Percentiles rank a stretch among this genome's conserved stretches.
Evolutionary conservation across 805 yeast genomes (phyloP).

Genomic region (Yarrowia keelungensis): DNA sequence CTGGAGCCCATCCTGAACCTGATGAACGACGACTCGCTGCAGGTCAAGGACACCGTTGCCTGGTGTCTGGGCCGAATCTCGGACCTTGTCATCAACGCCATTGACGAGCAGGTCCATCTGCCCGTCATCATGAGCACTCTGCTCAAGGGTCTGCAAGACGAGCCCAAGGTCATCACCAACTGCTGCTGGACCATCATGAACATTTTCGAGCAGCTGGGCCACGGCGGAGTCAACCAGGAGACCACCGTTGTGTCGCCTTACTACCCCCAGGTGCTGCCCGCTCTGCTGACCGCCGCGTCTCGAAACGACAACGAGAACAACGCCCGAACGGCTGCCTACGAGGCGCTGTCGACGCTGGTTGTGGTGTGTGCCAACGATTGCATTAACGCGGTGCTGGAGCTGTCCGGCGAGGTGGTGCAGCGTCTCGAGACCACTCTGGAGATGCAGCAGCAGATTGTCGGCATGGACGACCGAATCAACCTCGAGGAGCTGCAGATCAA

Average conservation of each 20-base stretch:
- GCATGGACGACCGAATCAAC: conserved; percentile 74
- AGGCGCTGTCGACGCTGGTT: conserved; percentile 85
- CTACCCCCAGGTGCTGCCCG: conserved; percentile 72
- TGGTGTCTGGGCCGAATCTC: conserved; percentile 99
- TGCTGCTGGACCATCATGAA: conserved; percentile 98
- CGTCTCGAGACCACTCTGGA: conserved; percentile 74
- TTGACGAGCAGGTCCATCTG: conserved; percentile 68
- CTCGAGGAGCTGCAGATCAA: conserved; percentile 90
- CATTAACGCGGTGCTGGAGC: conserved; percentile 67
- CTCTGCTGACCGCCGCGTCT: conserved; percentile 70
- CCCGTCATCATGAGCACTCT: conserved; percentile 78
- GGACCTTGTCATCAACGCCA: conserved; percentile 79
- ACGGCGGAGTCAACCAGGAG: conserved; percentile 56
- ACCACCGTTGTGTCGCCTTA: conserved; percentile 76
- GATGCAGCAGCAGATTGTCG: conserved; percentile 63
- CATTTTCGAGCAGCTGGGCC: conserved; percentile 78
- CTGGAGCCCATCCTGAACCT: conserved; percentile 75
- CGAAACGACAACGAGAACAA: conserved; percentile 83
- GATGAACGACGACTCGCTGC: conserved; percentile 76
- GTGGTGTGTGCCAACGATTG: conserved; percentile 74
- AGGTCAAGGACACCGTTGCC: conserved; percentile 95
- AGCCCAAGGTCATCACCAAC: conserved; percentile 92
- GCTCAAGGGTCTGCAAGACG: conserved; percentile 81
- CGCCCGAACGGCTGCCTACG: conserved; percentile 95
- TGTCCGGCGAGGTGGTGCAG: conserved; percentile 75